Evolutionary conservation across 176 grass and related monocot genomes (phyloP).

Genomic region (Avena sativa): DNA sequence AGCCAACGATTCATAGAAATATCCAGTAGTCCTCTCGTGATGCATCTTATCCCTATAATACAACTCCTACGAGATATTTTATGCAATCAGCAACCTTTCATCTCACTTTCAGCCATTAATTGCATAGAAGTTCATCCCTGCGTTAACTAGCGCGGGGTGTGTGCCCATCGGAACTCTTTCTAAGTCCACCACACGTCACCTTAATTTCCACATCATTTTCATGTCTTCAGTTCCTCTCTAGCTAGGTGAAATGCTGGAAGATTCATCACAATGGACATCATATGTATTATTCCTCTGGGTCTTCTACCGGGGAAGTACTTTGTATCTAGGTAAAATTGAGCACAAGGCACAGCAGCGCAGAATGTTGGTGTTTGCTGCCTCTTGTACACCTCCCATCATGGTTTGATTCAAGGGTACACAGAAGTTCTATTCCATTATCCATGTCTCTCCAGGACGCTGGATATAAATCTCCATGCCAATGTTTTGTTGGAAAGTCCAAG

Average conservation of each 20-base stretch:
- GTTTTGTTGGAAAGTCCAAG: constrained; percentile 18
- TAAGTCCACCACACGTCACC: constrained; percentile 12
- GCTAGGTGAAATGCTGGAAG: background rate
- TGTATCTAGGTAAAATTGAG: background rate
- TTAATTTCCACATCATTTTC: constrained; percentile 22
- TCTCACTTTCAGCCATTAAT: constrained; percentile 42
- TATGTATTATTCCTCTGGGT: background rate
- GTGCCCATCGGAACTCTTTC: constrained; percentile 31
- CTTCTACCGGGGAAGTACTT: background rate
- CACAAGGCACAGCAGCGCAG: background rate
- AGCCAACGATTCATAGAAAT: background rate
- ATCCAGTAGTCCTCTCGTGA: background rate
- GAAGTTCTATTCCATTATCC: constrained; percentile 5
- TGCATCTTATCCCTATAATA: constrained; percentile 8
- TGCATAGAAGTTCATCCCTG: constrained; percentile 11
- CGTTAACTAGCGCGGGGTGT: constrained; percentile 22
- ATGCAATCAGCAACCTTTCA: background rate
- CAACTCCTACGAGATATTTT: constrained; percentile 24
- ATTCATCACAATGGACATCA: constrained; percentile 28
- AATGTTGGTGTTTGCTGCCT: background rate
- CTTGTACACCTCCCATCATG: background rate
- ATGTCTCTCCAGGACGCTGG: constrained; percentile 41
- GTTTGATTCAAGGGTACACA: background rate
- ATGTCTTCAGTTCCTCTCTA: constrained; percentile 5
- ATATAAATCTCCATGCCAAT: constrained; percentile 11